These are phyloP conservation scores for Linaria vulgaris DNA, from an alignment of 257 asterid genomes.

Conservation along the genomic window DNA sequence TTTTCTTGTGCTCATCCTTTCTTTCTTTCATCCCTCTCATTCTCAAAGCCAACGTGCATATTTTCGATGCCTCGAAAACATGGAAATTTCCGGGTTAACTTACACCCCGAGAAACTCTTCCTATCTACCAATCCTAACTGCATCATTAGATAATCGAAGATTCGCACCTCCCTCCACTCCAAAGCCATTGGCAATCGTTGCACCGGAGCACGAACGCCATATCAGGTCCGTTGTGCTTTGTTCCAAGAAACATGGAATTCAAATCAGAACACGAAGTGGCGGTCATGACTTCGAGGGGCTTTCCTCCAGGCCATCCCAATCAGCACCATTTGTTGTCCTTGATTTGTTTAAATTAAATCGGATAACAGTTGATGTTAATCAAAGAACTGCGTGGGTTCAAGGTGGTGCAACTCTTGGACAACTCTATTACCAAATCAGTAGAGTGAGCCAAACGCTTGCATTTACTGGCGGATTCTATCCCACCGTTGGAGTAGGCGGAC, in stretches of 20 bases:
- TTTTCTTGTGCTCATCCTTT: conserved; percentile 3
- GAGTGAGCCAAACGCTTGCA: too few species aligned
- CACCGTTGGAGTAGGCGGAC: too few species aligned
- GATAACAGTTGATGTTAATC: too few species aligned
- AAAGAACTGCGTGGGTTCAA: too few species aligned
- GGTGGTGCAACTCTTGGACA: conserved; percentile 24
- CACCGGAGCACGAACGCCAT: conserved; percentile 23
- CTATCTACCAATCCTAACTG: conserved; percentile 8
- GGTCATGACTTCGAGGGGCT: too few species aligned
- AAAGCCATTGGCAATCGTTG: conserved; percentile 19
- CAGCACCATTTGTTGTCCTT: too few species aligned
- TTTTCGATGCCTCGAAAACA: conserved; percentile 13
- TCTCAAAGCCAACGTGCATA: conserved; percentile 3
- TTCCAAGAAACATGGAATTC: conserved; percentile 8
- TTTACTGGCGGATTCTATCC: too few species aligned
- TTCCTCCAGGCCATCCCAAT: too few species aligned
- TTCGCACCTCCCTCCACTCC: conserved; percentile 1
- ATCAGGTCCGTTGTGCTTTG: conserved; percentile 22
- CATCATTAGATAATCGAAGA: conserved; percentile 21
- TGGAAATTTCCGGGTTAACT: neutral
- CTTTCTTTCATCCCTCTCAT: neutral
- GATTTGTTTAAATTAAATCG: too few species aligned
- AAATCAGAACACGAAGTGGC: conserved; percentile 29
- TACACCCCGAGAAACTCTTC: conserved; percentile 25
- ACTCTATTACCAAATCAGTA: too few species aligned